These are phyloP conservation scores for Chlorella ohadii DNA, from an alignment of 139 green algal genomes.

Conservation along the genomic window DNA sequence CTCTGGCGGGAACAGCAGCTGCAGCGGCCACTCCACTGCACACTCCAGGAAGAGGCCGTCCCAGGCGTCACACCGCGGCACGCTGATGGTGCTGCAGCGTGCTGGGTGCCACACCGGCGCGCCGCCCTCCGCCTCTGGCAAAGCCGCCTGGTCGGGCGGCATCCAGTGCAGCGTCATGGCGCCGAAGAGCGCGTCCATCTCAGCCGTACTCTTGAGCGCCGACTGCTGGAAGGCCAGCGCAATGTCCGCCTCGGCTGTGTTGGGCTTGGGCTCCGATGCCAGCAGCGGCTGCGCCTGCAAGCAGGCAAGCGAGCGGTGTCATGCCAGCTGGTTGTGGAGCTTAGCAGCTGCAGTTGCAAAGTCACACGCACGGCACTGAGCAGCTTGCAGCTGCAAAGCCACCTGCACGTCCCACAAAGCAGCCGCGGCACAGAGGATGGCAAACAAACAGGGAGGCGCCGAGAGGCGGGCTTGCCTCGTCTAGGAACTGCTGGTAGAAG, in stretches of 20 bases:
- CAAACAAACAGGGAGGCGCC: neutral
- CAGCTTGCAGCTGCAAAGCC: too few relatives aligned
- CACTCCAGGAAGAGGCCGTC: slow-evolving; percentile 80
- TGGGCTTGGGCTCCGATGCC: slow-evolving; percentile 55
- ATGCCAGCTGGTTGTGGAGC: too few relatives aligned
- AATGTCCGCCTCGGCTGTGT: slow-evolving; percentile 73
- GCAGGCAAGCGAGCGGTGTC: too few relatives aligned
- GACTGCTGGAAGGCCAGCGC: slow-evolving; percentile 64
- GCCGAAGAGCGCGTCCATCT: slow-evolving; percentile 63
- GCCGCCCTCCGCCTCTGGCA: neutral
- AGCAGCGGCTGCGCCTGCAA: slow-evolving; percentile 60
- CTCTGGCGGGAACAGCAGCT: slow-evolving; percentile 82
- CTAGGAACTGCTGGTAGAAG: slow-evolving; percentile 85
- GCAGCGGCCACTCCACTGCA: slow-evolving; percentile 81
- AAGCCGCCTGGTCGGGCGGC: slow-evolving; percentile 20
- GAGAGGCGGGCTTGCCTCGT: slow-evolving; percentile 47
- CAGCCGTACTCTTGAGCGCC: slow-evolving; percentile 60
- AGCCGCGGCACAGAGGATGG: too few relatives aligned
- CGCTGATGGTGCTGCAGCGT: slow-evolving; percentile 10
- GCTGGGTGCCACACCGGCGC: slow-evolving; percentile 35
- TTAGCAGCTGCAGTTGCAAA: too few relatives aligned
- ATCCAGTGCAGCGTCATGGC: slow-evolving; percentile 44
- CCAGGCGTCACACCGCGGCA: slow-evolving; percentile 79
- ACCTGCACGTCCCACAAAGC: too few relatives aligned
- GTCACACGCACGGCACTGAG: too few relatives aligned